These are phyloP conservation scores for Cordyceps pruinosa DNA, from an alignment of 2,329 filamentous ascomycete genomes.

Conservation along the genomic window DNA sequence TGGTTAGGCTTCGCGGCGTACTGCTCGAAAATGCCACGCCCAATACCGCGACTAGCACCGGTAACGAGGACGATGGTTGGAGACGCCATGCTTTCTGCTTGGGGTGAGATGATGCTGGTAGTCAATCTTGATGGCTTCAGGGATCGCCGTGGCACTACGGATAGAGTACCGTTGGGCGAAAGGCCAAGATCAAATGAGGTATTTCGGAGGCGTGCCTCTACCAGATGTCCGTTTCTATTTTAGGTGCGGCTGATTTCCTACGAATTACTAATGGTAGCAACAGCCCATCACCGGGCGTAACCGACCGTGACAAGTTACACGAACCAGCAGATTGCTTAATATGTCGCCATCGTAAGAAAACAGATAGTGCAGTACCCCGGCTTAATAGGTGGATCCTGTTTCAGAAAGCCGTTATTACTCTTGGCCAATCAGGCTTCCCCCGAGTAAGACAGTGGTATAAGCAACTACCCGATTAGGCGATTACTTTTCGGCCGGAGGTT, in stretches of 20 bases:
- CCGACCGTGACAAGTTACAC: too few species aligned
- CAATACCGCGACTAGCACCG: constrained; percentile 33
- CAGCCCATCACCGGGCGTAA: background rate
- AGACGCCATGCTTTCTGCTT: background rate
- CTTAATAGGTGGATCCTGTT: background rate
- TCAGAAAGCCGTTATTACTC: background rate
- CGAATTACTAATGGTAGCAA: background rate
- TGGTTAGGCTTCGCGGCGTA: constrained; percentile 50
- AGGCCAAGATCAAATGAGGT: background rate
- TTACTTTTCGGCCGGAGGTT: background rate
- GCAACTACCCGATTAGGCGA: background rate
- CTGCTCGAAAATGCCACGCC: constrained; percentile 25
- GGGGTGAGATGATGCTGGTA: background rate
- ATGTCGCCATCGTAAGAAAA: background rate
- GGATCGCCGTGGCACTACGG: background rate
- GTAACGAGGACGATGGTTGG: constrained; percentile 25
- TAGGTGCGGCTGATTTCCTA: background rate
- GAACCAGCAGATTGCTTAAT: background rate
- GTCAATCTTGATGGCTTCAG: too few species aligned
- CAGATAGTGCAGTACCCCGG: background rate
- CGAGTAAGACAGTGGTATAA: background rate
- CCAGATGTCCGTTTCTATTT: background rate
- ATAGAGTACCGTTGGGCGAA: background rate
- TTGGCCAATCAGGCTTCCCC: background rate
- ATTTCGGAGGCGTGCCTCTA: too few species aligned